These are phyloP conservation scores for Calonectria ilicicola DNA, from an alignment of 2,329 filamentous ascomycete species.

Conservation along the genomic window DNA sequence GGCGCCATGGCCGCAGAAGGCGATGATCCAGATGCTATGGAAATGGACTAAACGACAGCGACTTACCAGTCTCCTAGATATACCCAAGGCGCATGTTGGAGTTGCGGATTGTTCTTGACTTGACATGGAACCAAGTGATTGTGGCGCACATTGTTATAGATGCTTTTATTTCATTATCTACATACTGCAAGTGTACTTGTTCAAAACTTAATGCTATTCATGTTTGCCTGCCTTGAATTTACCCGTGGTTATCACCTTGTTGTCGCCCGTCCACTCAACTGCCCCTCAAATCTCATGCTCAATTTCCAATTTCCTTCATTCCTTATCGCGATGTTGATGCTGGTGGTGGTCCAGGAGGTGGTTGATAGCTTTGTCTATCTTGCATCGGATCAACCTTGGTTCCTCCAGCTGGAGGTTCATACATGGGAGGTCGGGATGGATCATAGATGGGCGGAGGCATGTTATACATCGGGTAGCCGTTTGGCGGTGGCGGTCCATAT, in stretches of 20 bases:
- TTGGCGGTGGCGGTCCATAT: conserved; percentile 50
- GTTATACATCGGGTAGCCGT: conserved; percentile 45
- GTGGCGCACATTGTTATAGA: neutral
- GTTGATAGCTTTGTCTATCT: conserved; percentile 47
- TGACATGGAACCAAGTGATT: neutral
- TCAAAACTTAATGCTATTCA: conserved; percentile 6
- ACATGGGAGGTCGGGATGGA: conserved; percentile 67
- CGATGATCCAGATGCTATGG: conserved; percentile 74
- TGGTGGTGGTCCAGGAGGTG: conserved; percentile 62
- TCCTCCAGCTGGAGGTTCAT: conserved; percentile 62
- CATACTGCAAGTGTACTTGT: conserved; percentile 3
- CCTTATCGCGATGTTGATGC: conserved; percentile 6
- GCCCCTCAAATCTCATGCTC: neutral
- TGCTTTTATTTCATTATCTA: conserved; percentile 15
- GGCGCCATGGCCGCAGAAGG: conserved; percentile 27
- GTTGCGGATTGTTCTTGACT: conserved; percentile 29
- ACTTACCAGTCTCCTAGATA: conserved; percentile 22
- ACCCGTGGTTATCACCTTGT: conserved; percentile 5
- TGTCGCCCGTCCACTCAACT: conserved; percentile 10
- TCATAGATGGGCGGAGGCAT: conserved; percentile 70
- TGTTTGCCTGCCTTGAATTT: neutral
- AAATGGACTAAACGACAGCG: conserved; percentile 63
- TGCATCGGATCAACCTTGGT: conserved; percentile 68
- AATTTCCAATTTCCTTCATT: neutral
- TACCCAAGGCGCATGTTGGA: conserved; percentile 42